Base-by-base conservation (phyloP, 2,329 filamentous ascomycete species). In the Exophiala oligosperma region DNA sequence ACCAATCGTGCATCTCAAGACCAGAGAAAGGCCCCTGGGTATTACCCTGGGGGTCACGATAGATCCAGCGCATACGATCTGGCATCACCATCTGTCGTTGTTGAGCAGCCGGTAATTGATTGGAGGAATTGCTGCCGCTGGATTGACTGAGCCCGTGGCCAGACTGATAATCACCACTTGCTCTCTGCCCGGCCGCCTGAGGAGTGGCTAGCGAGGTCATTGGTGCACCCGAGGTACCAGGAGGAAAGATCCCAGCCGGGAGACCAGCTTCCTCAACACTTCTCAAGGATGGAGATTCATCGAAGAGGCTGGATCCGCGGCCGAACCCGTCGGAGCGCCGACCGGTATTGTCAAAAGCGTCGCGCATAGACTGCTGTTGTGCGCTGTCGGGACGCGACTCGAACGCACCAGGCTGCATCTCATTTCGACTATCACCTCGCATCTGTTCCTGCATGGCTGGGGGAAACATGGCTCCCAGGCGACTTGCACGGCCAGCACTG, bases 1-100 rank as follows among this genome's bases (percentile, higher is more conserved):
- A 99, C 94, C 94, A 99, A 68, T 99, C 95, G 67, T 99, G 95
- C 94, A 99, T 99, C 74, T 99, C 94, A 50, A 99, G 78, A 1
- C 94, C 94, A 40, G 92, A 97, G 76, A 94, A 99, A 0, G 94
- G 94, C 0, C 94, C 94, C 71, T 99, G 94, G 4, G 91, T 88
- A 62, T 91, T 89, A 23, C 92, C 92, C 71, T 96, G 91, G 4
- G 94, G 94, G 71, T 99, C 94, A 52, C 95, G 87, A 71, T 99
- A 99, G 17, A 97, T 93, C 94, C 94, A 99, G 68, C 93, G 84
- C 92, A 99, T 99, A 12, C 95, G 84, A 73, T 99, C 94, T 1
- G 94, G 94, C 94, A 99, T 97, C 4, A 99, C 93, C 92, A 99
- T 97, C 46, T 89, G 92, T 14, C 91, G 87, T 63, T 89, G 85